These are phyloP conservation scores for Colletotrichum lini DNA, from an alignment of 2,329 filamentous ascomycete genomes.

Conservation along the genomic window DNA sequence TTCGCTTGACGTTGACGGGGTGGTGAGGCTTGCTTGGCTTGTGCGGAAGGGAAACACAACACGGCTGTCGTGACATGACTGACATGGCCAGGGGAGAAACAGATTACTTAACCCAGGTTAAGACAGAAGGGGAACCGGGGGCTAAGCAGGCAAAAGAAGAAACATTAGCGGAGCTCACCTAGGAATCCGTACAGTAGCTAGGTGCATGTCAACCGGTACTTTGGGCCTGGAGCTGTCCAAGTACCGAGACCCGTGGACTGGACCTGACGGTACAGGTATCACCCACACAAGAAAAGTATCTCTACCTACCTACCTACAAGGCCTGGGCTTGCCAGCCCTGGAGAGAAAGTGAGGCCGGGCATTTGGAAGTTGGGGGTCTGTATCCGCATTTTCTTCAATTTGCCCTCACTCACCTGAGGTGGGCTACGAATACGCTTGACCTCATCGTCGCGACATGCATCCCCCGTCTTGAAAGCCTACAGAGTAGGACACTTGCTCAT, in stretches of 20 bases:
- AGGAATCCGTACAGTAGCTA: background rate
- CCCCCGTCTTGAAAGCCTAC: background rate
- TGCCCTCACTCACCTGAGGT: background rate
- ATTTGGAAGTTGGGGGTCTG: constrained; percentile 9
- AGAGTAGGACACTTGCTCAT: background rate
- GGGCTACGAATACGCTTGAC: background rate
- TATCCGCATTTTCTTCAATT: background rate
- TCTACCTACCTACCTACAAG: background rate
- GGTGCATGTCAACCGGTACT: background rate
- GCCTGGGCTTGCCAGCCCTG: background rate
- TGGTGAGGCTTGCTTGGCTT: background rate
- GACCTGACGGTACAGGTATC: background rate
- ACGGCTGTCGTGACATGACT: background rate
- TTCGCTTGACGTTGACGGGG: background rate
- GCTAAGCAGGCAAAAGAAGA: constrained; percentile 15
- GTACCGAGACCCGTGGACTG: background rate
- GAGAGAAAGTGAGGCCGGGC: constrained; percentile 27
- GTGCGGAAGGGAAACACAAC: background rate
- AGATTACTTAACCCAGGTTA: constrained; percentile 24
- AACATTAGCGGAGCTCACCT: constrained; percentile 26
- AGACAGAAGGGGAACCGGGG: constrained; percentile 20
- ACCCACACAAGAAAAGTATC: background rate
- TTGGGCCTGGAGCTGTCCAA: background rate
- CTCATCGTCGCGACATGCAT: background rate
- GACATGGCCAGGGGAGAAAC: background rate